Evolutionary conservation across 257 asterid genomes (phyloP).

Genomic region (Verbascum thapsus): DNA sequence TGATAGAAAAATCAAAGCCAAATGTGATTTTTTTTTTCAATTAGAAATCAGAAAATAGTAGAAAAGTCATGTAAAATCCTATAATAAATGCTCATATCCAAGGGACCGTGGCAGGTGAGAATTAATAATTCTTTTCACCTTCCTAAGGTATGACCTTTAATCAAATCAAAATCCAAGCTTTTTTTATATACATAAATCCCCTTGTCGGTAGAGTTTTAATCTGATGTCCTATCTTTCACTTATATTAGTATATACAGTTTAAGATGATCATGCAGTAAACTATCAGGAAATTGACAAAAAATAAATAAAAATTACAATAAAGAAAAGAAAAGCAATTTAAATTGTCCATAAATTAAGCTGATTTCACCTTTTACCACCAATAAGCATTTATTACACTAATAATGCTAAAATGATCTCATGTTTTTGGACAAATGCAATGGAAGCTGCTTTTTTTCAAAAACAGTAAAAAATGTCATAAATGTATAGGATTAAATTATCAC

Average conservation of each 20-base stretch:
- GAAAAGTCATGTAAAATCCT: background rate
- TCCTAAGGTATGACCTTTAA: no score
- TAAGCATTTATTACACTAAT: background rate
- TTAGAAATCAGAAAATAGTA: no score
- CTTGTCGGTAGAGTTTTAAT: background rate
- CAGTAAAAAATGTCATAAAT: constrained; percentile 29
- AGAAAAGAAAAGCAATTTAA: no score
- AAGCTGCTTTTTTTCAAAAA: background rate
- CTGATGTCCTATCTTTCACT: background rate
- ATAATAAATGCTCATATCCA: background rate
- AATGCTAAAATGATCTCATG: constrained; percentile 7
- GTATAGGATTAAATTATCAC: constrained; percentile 24
- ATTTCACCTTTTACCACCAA: background rate
- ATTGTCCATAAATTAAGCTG: no score
- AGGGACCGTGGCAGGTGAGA: constrained; percentile 2
- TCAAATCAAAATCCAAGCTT: no score
- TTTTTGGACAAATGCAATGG: background rate
- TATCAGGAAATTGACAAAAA: background rate
- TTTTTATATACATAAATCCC: no score
- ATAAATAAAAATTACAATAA: background rate
- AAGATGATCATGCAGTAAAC: no score
- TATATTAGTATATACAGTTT: no score
- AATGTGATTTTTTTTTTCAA: no score
- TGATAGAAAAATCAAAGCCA: no score
- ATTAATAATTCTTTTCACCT: background rate